Evolutionary conservation across 257 asterid species (phyloP).

Genomic region (Solanum pennellii): DNA sequence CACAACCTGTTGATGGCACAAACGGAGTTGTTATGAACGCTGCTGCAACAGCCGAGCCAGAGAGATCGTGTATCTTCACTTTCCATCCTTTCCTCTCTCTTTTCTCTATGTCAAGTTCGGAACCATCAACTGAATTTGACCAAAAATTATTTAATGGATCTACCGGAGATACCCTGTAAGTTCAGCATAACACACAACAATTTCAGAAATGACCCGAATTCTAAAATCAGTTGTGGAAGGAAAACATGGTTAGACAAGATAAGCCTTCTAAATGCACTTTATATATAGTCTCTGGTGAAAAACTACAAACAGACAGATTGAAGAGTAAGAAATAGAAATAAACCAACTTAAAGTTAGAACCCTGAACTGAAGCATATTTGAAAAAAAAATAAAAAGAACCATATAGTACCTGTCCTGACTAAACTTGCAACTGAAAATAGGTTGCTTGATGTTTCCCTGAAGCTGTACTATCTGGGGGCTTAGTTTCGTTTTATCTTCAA

Average conservation of each 20-base stretch:
- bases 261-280: background rate
- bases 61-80: conserved; percentile 88
- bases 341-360: background rate
- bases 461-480: conserved; percentile 92
- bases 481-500: conserved; percentile 73
- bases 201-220: background rate
- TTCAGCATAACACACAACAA: background rate
- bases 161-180: conserved; percentile 52
- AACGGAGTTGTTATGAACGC: conserved; percentile 95
- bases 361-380: background rate
- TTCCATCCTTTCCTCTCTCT: conserved; percentile 94
- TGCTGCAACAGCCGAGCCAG: conserved; percentile 93
- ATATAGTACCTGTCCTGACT: conserved; percentile 64
- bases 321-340: background rate
- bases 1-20: conserved; percentile 91
- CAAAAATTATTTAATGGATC: conserved; percentile 66
- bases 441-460: conserved; percentile 74
- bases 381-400: background rate
- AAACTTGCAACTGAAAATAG: conserved; percentile 95
- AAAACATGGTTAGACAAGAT: background rate
- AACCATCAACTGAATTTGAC: conserved; percentile 41
- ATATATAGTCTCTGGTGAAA: background rate
- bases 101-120: conserved; percentile 57
- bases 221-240: background rate
- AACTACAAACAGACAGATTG: background rate